Evolutionary conservation across 306 rosid genomes (phyloP), one percentile per base, ranked within the genome.

Genomic region (Casuarina cunninghamiana): DNA sequence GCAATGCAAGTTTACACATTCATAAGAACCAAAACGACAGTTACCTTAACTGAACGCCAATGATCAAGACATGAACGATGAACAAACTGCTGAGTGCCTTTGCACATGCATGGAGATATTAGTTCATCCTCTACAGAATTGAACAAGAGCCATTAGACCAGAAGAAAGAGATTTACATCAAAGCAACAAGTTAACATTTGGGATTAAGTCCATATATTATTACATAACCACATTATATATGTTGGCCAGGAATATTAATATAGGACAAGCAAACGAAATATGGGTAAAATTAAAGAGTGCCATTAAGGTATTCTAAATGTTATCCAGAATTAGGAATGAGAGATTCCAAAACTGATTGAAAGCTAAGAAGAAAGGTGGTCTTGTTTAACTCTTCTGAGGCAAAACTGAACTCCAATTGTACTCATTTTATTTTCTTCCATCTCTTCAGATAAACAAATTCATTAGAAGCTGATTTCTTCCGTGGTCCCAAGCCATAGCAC

Each of bases 21-120:
- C 68, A 66, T 50, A 49, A 85, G 75, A 32, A 71, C 53, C 67
- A 78, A 63, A 60, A 65, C 17, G 57, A 60, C 58, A 69, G 77
- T 66, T 80, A 90, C 99, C 90, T 93, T 96, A 51, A 96, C 91
- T 5, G 99, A 96, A 81, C 99, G 99, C 99, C 99, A 96, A 84
- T 96, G 99, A 83, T 96, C 99, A 81, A 96, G 99, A 77, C 99
- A 96, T 21, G 92, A 87, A 51, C 96, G 97, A 79, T 96, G 99
- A 76, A 96, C 99, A 89, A 96, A 96, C 83, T 96, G 99, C 84
- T 96, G 99, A 51, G 99, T 96, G 79, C 99, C 99, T 87, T 96
- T 96, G 92, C 99, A 96, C 96, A 90, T 88, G 92, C 99, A 96
- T 10, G 99, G 99, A 19, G 99, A 96, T 78, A 96, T 96, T 90